phyloP scores from a whole-genome alignment of 345 rosid genomes.

The Reutealis trisperma region DNA sequence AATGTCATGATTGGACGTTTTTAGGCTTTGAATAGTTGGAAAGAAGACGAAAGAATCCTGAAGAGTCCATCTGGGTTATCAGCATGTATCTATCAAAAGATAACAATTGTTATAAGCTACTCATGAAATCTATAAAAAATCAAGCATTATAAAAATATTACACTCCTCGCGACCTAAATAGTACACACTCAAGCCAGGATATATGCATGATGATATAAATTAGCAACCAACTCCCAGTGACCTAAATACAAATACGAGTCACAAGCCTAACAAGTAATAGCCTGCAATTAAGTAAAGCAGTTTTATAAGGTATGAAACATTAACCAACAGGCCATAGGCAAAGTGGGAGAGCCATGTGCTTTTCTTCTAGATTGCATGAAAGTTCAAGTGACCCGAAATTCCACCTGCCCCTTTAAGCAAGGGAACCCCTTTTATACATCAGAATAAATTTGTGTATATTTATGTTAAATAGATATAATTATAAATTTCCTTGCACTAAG shows the following conservation, averaged over 20 bases:
- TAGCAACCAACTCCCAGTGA: not conserved
- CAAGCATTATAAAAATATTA: too few species aligned
- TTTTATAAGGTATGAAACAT: not conserved
- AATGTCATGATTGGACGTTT: not conserved
- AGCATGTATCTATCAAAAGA: constrained; percentile 64
- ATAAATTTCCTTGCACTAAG: too few species aligned
- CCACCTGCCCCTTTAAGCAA: not conserved
- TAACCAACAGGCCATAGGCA: not conserved
- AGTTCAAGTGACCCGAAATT: not conserved
- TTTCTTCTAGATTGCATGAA: not conserved
- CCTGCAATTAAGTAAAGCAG: not conserved
- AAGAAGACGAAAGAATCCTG: constrained; percentile 80
- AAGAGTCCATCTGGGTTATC: constrained; percentile 97
- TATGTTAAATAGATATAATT: too few species aligned
- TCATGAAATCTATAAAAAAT: not conserved
- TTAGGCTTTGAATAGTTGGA: constrained; percentile 49
- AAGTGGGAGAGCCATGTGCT: not conserved
- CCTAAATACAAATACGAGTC: not conserved
- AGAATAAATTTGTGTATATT: not conserved
- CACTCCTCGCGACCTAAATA: too few species aligned
- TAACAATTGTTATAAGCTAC: not conserved
- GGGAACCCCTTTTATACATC: not conserved
- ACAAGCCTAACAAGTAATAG: not conserved
- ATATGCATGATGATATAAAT: too few species aligned
- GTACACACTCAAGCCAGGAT: too few species aligned